Evolutionary conservation across 2,329 filamentous ascomycete species (phyloP), one percentile per base, ranked within the genome.

Genomic region (Penicillium frequentans): DNA sequence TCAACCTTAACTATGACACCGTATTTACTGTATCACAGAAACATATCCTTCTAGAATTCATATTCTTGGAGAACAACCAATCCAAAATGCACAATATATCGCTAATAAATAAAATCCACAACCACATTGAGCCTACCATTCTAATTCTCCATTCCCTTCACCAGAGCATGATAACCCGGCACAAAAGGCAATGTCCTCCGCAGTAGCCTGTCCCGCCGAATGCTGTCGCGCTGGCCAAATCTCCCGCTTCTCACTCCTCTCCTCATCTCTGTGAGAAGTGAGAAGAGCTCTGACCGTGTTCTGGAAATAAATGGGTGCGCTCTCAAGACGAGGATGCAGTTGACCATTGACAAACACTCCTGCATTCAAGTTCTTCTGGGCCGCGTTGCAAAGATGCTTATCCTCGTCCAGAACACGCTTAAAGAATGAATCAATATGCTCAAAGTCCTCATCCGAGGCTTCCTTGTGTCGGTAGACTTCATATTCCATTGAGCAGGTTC

Each of bases 391-490:
- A 23, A 88, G 80, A 26, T 81, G 76, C 66, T 87, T 87, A 73
- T 88, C 85, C 68, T 88, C 86, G 1, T 79, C 79, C 80, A 87
- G 83, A 69, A 88, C 81, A 45, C 83, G 81, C 74, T 86, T 86
- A 77, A 86, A 88, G 63, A 86, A 83, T 50, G 79, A 69, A 70
- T 79, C 81, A 69, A 88, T 83, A 49, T 78, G 68, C 9, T 79
- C 72, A 65, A 88, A 88, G 56, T 85, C 80, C 26, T 82, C 80
- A 31, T 86, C 80, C 13, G 76, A 78, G 3, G 84, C 79, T 64
- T 82, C 72, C 66, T 83, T 84, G 77, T 87, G 82, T 56, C 84
- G 80, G 75, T 81, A 88, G 49, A 88, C 84, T 68, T 88, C 84
- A 70, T 88, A 87, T 62, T 79, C 77, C 81, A 88, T 87, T 29